Evolutionary conservation across 2,329 filamentous ascomycete species (phyloP), one percentile per base, ranked within the genome.

Genomic region (Colletotrichum orbiculare): DNA sequence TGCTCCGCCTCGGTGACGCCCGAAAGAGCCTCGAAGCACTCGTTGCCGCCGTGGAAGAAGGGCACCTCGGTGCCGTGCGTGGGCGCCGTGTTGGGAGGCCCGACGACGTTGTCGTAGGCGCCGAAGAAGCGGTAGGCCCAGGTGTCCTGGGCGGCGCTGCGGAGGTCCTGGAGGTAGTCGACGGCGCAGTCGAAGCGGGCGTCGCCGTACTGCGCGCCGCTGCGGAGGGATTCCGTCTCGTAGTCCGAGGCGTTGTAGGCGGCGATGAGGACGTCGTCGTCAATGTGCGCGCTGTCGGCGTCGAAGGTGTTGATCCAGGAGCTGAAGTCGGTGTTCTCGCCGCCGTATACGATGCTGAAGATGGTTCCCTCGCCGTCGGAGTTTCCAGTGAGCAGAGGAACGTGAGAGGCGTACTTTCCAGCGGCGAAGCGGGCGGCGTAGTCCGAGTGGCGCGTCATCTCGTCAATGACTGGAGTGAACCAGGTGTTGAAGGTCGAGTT

Each of bases 11-110:
- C 68, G 2, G 78, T 81, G 11, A 81, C 78, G 7, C 68, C 70
- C 2, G 60, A 46, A 0, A 77, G 68, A 0, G 69, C 65, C 11
- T 71, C 69, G 58, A 82, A 82, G 64, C 76, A 79, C 64, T 80
- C 78, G 38, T 81, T 81, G 7, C 79, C 79, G 13, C 79, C 79
- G 42, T 80, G 74, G 71, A 81, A 82, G 71, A 81, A 82, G n/a
- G 79, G 77, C 0, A 82, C 77, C 64, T 82, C 77, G 9, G 74
- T 76, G 25, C 77, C 77, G 49, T 79, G 77, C 2, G 77, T 78
- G 6, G 77, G 75, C n/a, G 73, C 74, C 1, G 71, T 71, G 34
- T 73, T 73, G 9, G 75, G 73, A n/a, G 69, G 64, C 9, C 76
- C 77, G 8, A 78, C 75, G 2, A 79, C 76, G 54, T 80, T 81